Conservation (phyloP, 2,329 filamentous ascomycete genomes). For the Fusarium albosuccineum region DNA sequence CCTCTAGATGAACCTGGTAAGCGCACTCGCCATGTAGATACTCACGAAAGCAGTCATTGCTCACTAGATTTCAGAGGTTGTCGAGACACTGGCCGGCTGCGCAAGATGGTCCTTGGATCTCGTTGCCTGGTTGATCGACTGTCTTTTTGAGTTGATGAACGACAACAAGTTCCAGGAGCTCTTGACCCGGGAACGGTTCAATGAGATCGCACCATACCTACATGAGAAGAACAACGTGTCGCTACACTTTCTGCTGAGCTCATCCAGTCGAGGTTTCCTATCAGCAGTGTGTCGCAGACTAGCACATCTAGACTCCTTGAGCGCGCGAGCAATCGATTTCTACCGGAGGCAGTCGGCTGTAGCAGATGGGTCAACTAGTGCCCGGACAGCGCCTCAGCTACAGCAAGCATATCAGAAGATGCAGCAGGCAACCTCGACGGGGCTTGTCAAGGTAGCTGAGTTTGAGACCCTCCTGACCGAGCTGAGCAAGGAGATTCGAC, state of each 20-base stretch:
- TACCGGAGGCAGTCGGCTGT: slow-evolving; percentile 61
- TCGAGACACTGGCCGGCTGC: slow-evolving; percentile 79
- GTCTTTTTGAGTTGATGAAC: slow-evolving; percentile 67
- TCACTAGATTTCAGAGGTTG: slow-evolving; percentile 67
- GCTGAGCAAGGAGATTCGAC: slow-evolving; percentile 63
- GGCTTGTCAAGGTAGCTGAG: slow-evolving; percentile 69
- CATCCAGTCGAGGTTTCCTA: slow-evolving; percentile 79
- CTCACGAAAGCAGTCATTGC: neutral
- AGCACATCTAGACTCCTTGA: slow-evolving; percentile 65
- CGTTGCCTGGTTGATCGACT: slow-evolving; percentile 71
- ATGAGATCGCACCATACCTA: slow-evolving; percentile 65
- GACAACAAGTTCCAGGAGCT: slow-evolving; percentile 65
- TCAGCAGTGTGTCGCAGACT: slow-evolving; percentile 76
- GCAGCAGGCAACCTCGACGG: slow-evolving; percentile 62
- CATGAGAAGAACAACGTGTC: slow-evolving; percentile 68
- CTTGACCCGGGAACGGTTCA: slow-evolving; percentile 61
- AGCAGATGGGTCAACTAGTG: slow-evolving; percentile 54
- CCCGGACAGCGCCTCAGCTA: slow-evolving; percentile 62
- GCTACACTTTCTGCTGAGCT: slow-evolving; percentile 77
- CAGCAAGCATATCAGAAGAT: slow-evolving; percentile 69
- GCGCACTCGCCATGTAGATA: slow-evolving; percentile 18
- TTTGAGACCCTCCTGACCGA: slow-evolving; percentile 72
- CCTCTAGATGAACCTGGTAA: slow-evolving; percentile 71
- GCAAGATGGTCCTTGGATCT: slow-evolving; percentile 84
- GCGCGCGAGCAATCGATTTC: slow-evolving; percentile 63